Percentiles rank a stretch among this genome's conserved stretches.
phyloP scores from a whole-genome alignment of 768 basidiomycete genomes.

The Leccinum sublutescens region DNA sequence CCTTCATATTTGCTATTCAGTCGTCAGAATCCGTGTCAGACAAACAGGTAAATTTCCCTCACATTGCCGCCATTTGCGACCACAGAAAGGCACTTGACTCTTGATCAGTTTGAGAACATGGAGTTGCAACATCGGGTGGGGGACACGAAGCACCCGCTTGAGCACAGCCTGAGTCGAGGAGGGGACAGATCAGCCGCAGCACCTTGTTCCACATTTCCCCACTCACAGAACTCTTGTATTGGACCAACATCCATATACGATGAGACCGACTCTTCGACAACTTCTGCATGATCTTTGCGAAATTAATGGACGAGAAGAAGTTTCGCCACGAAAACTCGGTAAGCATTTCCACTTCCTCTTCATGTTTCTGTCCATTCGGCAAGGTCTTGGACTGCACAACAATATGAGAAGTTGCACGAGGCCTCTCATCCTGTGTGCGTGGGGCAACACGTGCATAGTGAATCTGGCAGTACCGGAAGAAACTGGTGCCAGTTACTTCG shows the following conservation, averaged over 20 bases:
- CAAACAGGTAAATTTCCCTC: conserved; percentile 26
- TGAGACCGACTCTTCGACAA: conserved; percentile 93
- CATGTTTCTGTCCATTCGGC: conserved; percentile 71
- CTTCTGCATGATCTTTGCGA: conserved; percentile 97
- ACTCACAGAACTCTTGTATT: conserved; percentile 95
- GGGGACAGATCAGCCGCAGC: conserved; percentile 18
- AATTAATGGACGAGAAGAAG: conserved; percentile 96
- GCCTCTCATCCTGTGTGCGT: conserved; percentile 60
- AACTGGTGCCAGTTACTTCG: conserved; percentile 48
- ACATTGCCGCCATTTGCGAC: conserved; percentile 98
- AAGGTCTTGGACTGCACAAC: conserved; percentile 54
- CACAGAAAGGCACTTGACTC: conserved; percentile 97
- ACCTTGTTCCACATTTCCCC: background rate
- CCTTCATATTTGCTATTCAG: conserved; percentile 93
- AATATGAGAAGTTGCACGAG: conserved; percentile 57
- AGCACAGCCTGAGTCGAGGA: conserved; percentile 70
- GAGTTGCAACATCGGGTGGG: conserved; percentile 91
- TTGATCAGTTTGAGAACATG: conserved; percentile 97
- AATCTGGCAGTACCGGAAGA: conserved; percentile 91
- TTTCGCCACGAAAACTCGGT: conserved; percentile 97
- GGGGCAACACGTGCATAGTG: conserved; percentile 71
- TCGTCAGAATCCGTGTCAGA: conserved; percentile 11
- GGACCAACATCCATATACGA: conserved; percentile 92
- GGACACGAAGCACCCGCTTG: conserved; percentile 91
- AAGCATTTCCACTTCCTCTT: conserved; percentile 89